Conservation (phyloP, 2,329 filamentous ascomycete species). For the Hymenoscyphus scutula region DNA sequence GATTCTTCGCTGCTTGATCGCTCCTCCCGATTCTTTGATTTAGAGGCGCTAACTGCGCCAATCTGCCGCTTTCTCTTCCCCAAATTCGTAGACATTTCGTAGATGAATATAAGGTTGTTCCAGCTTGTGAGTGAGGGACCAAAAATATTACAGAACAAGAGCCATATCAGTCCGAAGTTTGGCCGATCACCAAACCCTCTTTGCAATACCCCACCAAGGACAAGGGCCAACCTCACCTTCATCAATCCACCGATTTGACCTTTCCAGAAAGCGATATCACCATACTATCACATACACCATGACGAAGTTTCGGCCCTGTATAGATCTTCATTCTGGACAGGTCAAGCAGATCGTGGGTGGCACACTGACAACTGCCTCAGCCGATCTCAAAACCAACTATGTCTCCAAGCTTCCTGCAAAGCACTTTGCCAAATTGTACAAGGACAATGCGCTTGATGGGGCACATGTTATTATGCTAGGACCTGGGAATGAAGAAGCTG, state of each 20-base stretch:
- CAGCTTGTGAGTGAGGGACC: conserved; percentile 12
- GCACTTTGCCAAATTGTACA: conserved; percentile 81
- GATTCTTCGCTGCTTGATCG: conserved; percentile 25
- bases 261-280: not conserved
- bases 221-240: too few relatives aligned
- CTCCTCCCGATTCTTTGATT: conserved; percentile 22
- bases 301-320: conserved; percentile 94
- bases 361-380: conserved; percentile 69
- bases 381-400: conserved; percentile 83
- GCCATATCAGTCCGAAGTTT: conserved; percentile 17
- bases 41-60: conserved; percentile 23
- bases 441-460: conserved; percentile 67
- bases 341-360: conserved; percentile 99
- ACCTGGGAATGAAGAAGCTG: conserved; percentile 78
- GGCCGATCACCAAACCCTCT: not conserved
- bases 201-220: not conserved
- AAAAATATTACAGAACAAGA: conserved; percentile 14
- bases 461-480: conserved; percentile 98
- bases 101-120: not conserved
- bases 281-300: conserved; percentile 46
- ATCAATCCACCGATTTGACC: conserved; percentile 1
- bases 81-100: conserved; percentile 36
- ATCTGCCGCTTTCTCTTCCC: conserved; percentile 49
- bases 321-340: conserved; percentile 94
- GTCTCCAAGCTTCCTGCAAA: conserved; percentile 79